Base-by-base conservation (phyloP, 1,284 basidiomycete species). In the Anthracocystis panici-leucophaei region DNA sequence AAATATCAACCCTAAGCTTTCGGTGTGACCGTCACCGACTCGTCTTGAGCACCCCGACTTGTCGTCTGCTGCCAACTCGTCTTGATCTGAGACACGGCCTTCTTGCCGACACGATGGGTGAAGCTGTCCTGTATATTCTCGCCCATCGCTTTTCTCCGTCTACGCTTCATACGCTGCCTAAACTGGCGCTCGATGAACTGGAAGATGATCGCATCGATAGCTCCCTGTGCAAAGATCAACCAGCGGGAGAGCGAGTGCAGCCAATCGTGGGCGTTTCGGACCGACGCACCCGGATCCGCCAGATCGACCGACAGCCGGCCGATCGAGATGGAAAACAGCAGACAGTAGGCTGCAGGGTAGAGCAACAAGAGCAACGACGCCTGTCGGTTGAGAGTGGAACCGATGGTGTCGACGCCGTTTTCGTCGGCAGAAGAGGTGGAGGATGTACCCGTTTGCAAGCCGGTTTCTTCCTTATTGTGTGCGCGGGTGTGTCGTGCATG, bases 141-240 rank as follows among this genome's bases (percentile, higher is more conserved):
- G 14, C 80, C 80, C 53, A 77, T 67, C 18, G 79, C 80, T 25
- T 58, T 67, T 21, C 69, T 57, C 12, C 80, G 31, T 12, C 75
- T 61, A 41, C 75, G 25, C 70, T 80, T 82, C 73, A 82, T 75
- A 2, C 80, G 25, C 50, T 58, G 60, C 21, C 80, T 33, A 46
- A 82, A 82, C 27, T 79, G 75, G 1, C 73, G 49, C 61, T 82
- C 80, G 46, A 82, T 57, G 23, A 82, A 58, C 56, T 82, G 80
- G 77, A 82, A 82, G 66, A 82, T 79, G 38, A 82, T 25, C 2
- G 79, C 80, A 50, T 82, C 80, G 44, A 80, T 73, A 5, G 60
- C 67, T 5, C 80, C 80, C 50, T 82, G 80, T 29, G 80, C 79
- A 58, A 82, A 82, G 56, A 82, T 74, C 23, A 79, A 25, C 80